These are phyloP conservation scores for Kentomonas sorsogonicus DNA, from an alignment of 208 protist genomes.

Conservation along the genomic window DNA sequence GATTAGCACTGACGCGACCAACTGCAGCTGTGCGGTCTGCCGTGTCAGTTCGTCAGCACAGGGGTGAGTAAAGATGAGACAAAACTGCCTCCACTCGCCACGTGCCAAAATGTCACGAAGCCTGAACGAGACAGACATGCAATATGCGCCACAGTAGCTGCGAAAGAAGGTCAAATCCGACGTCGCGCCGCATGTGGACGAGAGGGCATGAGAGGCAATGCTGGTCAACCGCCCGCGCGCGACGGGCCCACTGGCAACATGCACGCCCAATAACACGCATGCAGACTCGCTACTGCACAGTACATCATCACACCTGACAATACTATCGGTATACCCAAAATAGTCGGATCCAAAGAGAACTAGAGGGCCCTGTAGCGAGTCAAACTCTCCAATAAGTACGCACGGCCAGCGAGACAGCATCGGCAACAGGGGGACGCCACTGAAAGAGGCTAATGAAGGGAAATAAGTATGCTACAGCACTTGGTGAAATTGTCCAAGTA, in stretches of 20 bases:
- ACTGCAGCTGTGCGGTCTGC: conserved; percentile 34
- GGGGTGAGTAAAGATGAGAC: conserved; percentile 60
- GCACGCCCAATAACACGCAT: conserved; percentile 17
- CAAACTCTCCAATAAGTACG: conserved; percentile 77
- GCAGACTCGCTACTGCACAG: no score
- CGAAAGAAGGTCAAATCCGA: no score
- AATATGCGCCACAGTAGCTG: no score
- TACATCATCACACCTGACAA: no score
- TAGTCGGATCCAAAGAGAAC: conserved; percentile 64
- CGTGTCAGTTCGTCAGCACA: conserved; percentile 45
- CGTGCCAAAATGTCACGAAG: conserved; percentile 77
- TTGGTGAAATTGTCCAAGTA: not conserved
- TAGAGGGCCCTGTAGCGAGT: conserved; percentile 60
- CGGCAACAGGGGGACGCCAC: not conserved
- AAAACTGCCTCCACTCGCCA: conserved; percentile 74
- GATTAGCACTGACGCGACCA: conserved; percentile 34
- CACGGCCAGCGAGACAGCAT: conserved; percentile 35
- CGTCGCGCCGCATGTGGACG: no score
- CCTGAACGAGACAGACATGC: conserved; percentile 66
- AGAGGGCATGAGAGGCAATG: no score
- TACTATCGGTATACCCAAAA: conserved; percentile 35
- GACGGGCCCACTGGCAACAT: conserved; percentile 45
- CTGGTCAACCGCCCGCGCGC: conserved; percentile 34
- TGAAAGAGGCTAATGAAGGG: conserved; percentile 4
- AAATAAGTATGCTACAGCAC: conserved; percentile 8